Evolutionary conservation across 75 land plant genomes (phyloP), one percentile per base, ranked within the genome.

Genomic region (Sequoia sempervirens): DNA sequence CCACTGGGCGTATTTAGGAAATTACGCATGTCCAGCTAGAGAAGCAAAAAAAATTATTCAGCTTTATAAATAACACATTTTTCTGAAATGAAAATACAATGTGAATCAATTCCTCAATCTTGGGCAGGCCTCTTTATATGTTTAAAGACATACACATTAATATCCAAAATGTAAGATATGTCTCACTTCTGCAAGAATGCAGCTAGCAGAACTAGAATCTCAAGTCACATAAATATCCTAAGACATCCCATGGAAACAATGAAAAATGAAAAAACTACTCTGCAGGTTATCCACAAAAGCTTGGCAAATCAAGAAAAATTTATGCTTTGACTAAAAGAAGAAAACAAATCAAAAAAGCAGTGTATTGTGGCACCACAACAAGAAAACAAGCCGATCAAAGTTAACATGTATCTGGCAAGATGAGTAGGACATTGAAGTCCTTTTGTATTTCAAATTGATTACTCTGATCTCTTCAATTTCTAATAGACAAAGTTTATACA

Each of bases 21-120:
- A 52, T 96, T 95, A 83, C 99, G 99, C 98, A 97, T 96, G 79
- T 97, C 99, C 73, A 88, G 86, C 99, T 97, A 40, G 64, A 69
- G 20, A 45, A 54, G 30, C 7, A 53, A 40, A 17, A 78, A 41
- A 47, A 40, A 12, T 78, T 26, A 43, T 75, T 17, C 23, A 43
- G 52, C 36, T 15, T 37, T 78, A 78, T 78, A n/a, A 78, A 78
- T 20, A 45, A 4, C 80, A 41, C 14, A n/a, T 45, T 78, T 78
- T 45, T 7, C 15, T 45, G 28, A 45, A 78, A 45, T 11, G 28
- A n/a, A 12, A n/a, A 41, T 78, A n/a, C 47, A 26, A 26, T 75
- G 41, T 7, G 6, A 75, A 40, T 5, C 7, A 7, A 9, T 75
- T 61, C 7, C 75, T 37, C 9, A 1, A 11, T 20, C 9, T 75